phyloP scores from a whole-genome alignment of 2,329 filamentous ascomycete species.

The Colletotrichum shisoi region DNA sequence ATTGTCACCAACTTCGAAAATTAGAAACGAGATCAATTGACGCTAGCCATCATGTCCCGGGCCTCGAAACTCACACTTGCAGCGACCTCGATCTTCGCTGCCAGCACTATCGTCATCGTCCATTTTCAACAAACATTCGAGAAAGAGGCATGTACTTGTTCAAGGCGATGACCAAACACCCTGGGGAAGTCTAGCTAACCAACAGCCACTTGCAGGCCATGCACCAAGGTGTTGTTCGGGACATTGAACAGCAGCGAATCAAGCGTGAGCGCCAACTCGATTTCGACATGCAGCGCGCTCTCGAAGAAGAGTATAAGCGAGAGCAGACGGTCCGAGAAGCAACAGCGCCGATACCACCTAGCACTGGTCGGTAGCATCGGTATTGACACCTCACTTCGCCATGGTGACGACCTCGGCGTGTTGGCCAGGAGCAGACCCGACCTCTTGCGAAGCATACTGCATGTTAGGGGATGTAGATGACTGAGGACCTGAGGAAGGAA shows the following conservation, averaged over 20 bases:
- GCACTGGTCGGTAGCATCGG: background rate
- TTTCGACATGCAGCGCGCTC: slow-evolving; percentile 85
- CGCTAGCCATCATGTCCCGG: slow-evolving; percentile 73
- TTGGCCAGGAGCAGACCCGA: background rate
- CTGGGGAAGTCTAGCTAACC: background rate
- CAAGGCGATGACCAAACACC: background rate
- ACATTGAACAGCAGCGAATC: slow-evolving; percentile 90
- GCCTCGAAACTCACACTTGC: slow-evolving; percentile 86
- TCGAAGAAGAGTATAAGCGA: slow-evolving; percentile 91
- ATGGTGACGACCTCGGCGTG: background rate
- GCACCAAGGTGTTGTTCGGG: slow-evolving; percentile 92
- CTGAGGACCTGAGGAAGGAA: background rate
- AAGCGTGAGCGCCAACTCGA: slow-evolving; percentile 92
- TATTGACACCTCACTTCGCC: too few species aligned
- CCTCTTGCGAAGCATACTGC: background rate
- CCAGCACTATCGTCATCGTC: slow-evolving; percentile 81
- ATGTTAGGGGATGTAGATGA: background rate
- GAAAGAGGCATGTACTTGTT: slow-evolving; percentile 38
- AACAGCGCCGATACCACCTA: slow-evolving; percentile 32
- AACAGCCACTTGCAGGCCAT: slow-evolving; percentile 73
- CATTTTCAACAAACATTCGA: slow-evolving; percentile 89
- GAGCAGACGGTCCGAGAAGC: slow-evolving; percentile 76
- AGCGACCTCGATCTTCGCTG: slow-evolving; percentile 77
- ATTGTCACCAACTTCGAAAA: background rate
- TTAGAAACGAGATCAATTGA: background rate